Conservation (phyloP, 192 early-diverging fungal genomes). For the Coemansia sp. region DNA sequence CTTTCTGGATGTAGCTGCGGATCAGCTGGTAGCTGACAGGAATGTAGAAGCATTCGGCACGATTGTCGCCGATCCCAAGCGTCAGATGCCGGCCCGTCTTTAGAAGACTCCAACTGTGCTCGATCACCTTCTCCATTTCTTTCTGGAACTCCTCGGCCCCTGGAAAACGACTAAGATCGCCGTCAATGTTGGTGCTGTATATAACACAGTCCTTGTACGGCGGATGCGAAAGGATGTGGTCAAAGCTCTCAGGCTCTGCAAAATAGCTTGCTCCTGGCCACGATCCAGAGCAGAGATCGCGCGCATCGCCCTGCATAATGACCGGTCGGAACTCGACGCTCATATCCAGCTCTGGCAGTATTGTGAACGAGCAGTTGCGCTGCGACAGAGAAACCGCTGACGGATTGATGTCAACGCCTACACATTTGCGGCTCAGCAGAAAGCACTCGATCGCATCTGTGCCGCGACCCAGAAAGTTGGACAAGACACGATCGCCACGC, state of each 20-base stretch:
- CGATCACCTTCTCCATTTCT: constrained; percentile 75
- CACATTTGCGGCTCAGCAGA: constrained; percentile 73
- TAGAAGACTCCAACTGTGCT: constrained; percentile 70
- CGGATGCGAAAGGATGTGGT: constrained; percentile 90
- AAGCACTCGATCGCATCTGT: constrained; percentile 93
- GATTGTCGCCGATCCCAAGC: constrained; percentile 92
- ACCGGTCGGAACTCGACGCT: constrained; percentile 80
- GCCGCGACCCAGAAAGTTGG: constrained; percentile 91
- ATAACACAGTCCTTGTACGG: constrained; percentile 94
- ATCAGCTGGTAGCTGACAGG: constrained; percentile 85
- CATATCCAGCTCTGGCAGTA: constrained; percentile 63
- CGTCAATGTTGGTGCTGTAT: constrained; percentile 84
- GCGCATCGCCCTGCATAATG: constrained; percentile 81
- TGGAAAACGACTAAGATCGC: constrained; percentile 78
- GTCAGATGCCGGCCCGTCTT: constrained; percentile 74
- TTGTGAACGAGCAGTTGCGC: constrained; percentile 83
- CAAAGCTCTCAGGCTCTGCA: constrained; percentile 75
- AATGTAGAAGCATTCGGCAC: constrained; percentile 87
- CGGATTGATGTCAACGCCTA: constrained; percentile 90
- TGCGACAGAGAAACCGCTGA: constrained; percentile 81
- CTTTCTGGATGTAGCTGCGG: constrained; percentile 75
- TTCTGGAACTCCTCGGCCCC: constrained; percentile 72
- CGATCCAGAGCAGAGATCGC: constrained; percentile 59
- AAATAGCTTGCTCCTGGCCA: constrained; percentile 58
- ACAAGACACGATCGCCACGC: constrained; percentile 78